Conservation (phyloP, 495 filamentous ascomycete genomes). For the Penicillium cataractarum region DNA sequence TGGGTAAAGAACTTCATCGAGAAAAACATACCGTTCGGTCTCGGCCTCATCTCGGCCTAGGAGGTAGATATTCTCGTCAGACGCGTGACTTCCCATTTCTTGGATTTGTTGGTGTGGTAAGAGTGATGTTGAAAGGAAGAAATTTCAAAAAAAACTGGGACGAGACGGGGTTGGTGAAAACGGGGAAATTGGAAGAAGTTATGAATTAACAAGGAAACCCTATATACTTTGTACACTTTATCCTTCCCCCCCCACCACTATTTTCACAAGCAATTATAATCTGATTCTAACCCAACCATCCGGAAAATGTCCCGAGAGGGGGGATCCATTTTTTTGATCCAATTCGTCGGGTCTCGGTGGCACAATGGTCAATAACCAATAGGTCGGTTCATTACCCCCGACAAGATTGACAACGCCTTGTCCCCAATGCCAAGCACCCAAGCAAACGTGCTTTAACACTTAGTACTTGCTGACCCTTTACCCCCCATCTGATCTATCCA, state of each 20-base stretch:
- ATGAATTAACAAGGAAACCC: neutral
- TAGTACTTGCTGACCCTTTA: too few relatives aligned
- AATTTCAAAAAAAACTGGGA: neutral
- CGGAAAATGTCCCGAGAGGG: neutral
- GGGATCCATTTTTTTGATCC: neutral
- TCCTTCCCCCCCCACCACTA: neutral
- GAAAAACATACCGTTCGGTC: constrained; percentile 1
- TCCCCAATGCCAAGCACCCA: neutral
- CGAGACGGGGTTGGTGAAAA: neutral
- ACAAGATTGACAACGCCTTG: neutral
- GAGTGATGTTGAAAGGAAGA: neutral
- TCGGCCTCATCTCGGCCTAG: neutral
- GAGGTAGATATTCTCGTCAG: neutral
- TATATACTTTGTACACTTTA: neutral
- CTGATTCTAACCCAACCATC: too few relatives aligned
- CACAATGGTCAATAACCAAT: neutral
- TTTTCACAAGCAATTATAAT: too few relatives aligned
- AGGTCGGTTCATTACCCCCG: neutral
- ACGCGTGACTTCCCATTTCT: neutral
- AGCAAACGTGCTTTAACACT: too few relatives aligned
- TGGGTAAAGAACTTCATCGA: too few relatives aligned
- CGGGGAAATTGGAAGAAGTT: neutral
- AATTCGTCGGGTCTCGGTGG: neutral
- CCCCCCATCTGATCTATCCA: neutral
- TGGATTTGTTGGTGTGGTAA: neutral